A percentile compares a stretch with the other conserved stretches of the same genome.
These are phyloP conservation scores for Colletotrichum godetiae DNA, from an alignment of 2,329 filamentous ascomycete species.

Conservation along the genomic window DNA sequence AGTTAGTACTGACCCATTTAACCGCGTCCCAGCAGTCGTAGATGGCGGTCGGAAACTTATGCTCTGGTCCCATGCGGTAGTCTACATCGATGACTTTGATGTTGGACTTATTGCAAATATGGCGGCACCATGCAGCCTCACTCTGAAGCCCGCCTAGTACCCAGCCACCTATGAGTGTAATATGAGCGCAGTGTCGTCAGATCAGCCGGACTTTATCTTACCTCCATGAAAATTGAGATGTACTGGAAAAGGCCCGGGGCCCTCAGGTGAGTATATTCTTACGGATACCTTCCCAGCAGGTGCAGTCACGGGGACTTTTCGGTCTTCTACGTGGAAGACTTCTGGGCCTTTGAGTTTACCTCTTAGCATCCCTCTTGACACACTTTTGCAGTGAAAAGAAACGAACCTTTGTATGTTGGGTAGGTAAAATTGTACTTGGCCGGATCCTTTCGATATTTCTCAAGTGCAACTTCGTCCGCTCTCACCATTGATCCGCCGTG, in stretches of 20 bases:
- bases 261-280: conserved; percentile 42
- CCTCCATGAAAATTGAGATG: conserved; percentile 43
- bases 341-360: neutral
- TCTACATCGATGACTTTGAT: conserved; percentile 44
- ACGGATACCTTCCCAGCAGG: conserved; percentile 41
- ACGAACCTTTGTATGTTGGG: conserved; percentile 40
- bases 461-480: conserved; percentile 43
- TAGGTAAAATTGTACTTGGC: conserved; percentile 45
- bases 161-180: conserved; percentile 38
- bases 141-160: conserved; percentile 40
- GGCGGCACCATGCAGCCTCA: conserved; percentile 43
- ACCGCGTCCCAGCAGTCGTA: conserved; percentile 43
- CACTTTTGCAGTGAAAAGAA: rapidly evolving
- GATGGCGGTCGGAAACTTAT: conserved; percentile 39
- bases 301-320: conserved; percentile 39
- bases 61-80: conserved; percentile 43
- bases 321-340: conserved; percentile 20
- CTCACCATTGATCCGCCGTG: conserved; percentile 42
- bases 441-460: conserved; percentile 41
- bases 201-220: neutral
- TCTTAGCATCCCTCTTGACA: rapidly evolving
- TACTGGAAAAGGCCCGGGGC: conserved; percentile 41
- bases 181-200: too few species aligned
- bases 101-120: conserved; percentile 41
- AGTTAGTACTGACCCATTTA: conserved; percentile 40